These are phyloP conservation scores for Trichomonascus vanleenenianus DNA, from an alignment of 805 yeast genomes.

Conservation along the genomic window DNA sequence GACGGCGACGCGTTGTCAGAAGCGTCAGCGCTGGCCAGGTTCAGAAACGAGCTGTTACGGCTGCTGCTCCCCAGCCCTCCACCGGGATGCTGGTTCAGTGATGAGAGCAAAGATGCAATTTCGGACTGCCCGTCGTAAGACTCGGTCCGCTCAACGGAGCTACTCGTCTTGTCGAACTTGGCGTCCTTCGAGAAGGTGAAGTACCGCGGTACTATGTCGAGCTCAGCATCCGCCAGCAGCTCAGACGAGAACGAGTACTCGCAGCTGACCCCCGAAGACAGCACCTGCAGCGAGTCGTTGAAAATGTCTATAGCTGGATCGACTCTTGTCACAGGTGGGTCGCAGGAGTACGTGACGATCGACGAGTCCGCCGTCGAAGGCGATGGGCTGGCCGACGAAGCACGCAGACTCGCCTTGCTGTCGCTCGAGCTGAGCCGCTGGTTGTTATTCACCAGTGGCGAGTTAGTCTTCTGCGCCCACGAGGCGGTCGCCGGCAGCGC, in stretches of 20 bases:
- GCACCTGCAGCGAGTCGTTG: conserved; percentile 11
- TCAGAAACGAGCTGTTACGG: too few relatives aligned
- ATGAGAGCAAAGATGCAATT: neutral
- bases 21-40: too few relatives aligned
- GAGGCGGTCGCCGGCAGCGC: conserved; percentile 67
- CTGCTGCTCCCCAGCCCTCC: too few relatives aligned
- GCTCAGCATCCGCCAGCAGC: conserved; percentile 21
- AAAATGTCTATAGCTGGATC: conserved; percentile 12
- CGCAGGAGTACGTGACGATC: conserved; percentile 1
- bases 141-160: neutral
- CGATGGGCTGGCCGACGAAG: too few relatives aligned
- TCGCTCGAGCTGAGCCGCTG: too few relatives aligned
- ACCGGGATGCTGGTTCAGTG: neutral
- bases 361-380: too few relatives aligned
- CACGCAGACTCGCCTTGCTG: too few relatives aligned
- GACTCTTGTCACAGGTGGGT: conserved; percentile 9
- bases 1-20: too few relatives aligned
- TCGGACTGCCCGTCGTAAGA: neutral
- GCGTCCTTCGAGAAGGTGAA: conserved; percentile 21
- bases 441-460: conserved; percentile 25
- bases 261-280: conserved; percentile 22
- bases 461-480: conserved; percentile 42
- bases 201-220: conserved; percentile 21
- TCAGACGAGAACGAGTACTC: conserved; percentile 23
- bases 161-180: neutral